Conservation (phyloP, 768 basidiomycete species). For the Mycena amicta region DNA sequence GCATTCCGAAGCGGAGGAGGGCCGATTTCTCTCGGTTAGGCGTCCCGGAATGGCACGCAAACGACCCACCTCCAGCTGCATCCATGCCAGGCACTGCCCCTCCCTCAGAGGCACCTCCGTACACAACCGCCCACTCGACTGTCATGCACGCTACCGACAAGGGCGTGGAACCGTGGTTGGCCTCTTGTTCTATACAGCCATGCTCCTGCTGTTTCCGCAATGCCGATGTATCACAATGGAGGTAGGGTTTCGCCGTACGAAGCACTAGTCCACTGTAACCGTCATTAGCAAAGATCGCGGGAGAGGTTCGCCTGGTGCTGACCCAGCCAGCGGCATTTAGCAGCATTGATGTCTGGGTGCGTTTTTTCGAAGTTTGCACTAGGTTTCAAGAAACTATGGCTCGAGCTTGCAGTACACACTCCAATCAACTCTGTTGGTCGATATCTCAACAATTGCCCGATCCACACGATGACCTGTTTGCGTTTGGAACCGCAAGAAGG, state of each 20-base stretch:
- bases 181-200: constrained; percentile 16
- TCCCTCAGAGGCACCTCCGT: background rate
- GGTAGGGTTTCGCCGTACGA: background rate
- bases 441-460: constrained; percentile 3
- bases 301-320: constrained; percentile 15
- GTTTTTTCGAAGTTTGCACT: background rate
- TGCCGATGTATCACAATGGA: constrained; percentile 20
- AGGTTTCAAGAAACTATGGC: no score
- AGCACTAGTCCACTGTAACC: background rate
- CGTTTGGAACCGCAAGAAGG: constrained; percentile 16
- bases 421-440: constrained; percentile 3
- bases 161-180: constrained; percentile 11
- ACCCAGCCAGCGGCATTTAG: constrained; percentile 6
- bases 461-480: constrained; percentile 6
- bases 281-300: constrained; percentile 2
- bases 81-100: constrained; percentile 13
- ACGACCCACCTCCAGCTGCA: constrained; percentile 8
- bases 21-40: constrained; percentile 16
- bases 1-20: constrained; percentile 15
- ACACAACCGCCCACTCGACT: constrained; percentile 7
- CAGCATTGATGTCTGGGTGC: constrained; percentile 18
- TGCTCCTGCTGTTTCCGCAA: constrained; percentile 3
- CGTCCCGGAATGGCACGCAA: constrained; percentile 15
- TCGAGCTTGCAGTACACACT: constrained; percentile 11
- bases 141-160: background rate